Evolutionary conservation across 2,329 filamentous ascomycete genomes (phyloP).

Genomic region (Colletotrichum euphorbiae): DNA sequence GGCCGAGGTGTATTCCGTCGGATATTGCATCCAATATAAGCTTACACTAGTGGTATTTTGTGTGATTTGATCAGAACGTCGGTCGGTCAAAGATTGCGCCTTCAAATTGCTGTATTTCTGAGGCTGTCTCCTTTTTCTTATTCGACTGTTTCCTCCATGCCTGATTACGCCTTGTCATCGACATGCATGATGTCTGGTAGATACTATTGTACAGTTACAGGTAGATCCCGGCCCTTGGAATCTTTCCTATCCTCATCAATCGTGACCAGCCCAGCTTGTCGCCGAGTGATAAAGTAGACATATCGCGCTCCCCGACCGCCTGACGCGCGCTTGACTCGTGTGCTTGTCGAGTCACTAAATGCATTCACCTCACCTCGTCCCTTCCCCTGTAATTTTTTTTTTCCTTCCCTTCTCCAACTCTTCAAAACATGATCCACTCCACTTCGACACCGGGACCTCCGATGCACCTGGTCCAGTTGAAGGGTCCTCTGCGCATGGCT

Average conservation of each 20-base stretch:
- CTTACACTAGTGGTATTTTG: background rate
- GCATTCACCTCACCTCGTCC: background rate
- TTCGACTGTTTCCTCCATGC: background rate
- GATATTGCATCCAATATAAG: background rate
- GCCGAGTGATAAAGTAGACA: constrained; percentile 24
- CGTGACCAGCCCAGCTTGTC: constrained; percentile 34
- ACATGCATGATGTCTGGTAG: constrained; percentile 30
- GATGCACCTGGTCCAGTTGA: constrained; percentile 69
- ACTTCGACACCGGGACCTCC: constrained; percentile 67
- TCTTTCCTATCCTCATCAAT: constrained; percentile 33
- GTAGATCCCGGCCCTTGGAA: background rate
- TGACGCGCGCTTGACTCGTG: constrained; percentile 34
- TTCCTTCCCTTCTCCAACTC: no score
- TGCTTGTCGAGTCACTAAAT: background rate
- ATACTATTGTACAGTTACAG: constrained; percentile 39
- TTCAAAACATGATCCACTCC: constrained; percentile 75
- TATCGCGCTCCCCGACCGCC: constrained; percentile 18
- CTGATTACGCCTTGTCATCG: constrained; percentile 26
- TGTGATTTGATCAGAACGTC: background rate
- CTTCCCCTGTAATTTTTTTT: constrained; percentile 5
- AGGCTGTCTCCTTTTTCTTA: background rate
- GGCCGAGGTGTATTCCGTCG: background rate
- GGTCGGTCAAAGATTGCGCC: background rate
- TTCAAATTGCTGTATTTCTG: constrained; percentile 1
- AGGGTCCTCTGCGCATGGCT: constrained; percentile 59